Conservation (phyloP, 1,284 basidiomycete genomes). For the Microbotryum violaceum region DNA sequence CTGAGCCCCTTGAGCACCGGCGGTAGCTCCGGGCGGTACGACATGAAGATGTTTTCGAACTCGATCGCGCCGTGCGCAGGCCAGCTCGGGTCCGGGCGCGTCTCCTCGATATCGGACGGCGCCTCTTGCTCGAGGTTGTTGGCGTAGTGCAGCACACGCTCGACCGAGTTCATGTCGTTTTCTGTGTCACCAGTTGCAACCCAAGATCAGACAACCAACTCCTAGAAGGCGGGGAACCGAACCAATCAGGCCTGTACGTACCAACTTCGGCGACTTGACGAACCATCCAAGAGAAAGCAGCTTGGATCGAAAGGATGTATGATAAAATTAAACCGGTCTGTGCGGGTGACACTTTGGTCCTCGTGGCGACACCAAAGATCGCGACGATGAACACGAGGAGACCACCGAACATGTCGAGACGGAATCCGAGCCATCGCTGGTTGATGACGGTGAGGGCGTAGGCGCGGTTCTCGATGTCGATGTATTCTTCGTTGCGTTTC, state of each 20-base stretch:
- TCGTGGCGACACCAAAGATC: conserved; percentile 63
- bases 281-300: conserved; percentile 72
- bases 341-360: conserved; percentile 54
- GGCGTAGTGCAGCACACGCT: conserved; percentile 52
- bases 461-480: conserved; percentile 82
- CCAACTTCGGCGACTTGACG: conserved; percentile 49
- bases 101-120: conserved; percentile 55
- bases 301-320: conserved; percentile 58
- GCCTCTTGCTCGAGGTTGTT: conserved; percentile 60
- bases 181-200: conserved; percentile 62
- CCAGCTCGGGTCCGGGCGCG: conserved; percentile 56
- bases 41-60: conserved; percentile 38
- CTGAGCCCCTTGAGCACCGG: conserved; percentile 55
- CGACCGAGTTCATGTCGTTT: conserved; percentile 86
- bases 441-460: conserved; percentile 79
- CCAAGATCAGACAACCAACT: neutral
- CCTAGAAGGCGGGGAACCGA: neutral
- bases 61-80: conserved; percentile 47
- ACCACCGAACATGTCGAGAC: conserved; percentile 74
- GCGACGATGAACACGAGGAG: conserved; percentile 68
- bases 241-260: neutral
- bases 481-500: conserved; percentile 62
- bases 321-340: conserved; percentile 60
- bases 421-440: conserved; percentile 79
- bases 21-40: conserved; percentile 39